Conservation (phyloP, 2,329 filamentous ascomycete species). For the Penicillium sclerotiorum region DNA sequence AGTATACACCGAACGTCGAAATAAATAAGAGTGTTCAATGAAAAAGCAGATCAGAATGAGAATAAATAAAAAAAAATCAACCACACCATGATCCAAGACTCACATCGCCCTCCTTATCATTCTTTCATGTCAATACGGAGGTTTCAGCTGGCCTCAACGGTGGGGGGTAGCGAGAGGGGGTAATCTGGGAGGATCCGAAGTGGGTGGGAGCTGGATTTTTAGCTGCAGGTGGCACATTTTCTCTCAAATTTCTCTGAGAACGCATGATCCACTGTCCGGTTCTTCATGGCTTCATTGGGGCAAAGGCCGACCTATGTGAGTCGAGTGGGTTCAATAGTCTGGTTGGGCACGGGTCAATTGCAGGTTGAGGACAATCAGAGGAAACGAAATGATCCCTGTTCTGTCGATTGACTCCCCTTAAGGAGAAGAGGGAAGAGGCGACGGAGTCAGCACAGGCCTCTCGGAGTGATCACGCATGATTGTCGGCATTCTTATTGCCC, state of each 20-base stretch:
- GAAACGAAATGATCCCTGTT: background rate
- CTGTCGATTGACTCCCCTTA: background rate
- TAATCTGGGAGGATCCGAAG: conserved; percentile 6
- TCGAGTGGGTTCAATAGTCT: background rate
- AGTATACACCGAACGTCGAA: too few species aligned
- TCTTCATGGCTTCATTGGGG: conserved; percentile 9
- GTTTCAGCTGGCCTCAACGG: background rate
- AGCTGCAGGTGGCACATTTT: conserved; percentile 16
- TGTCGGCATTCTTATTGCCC: background rate
- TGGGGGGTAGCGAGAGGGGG: background rate
- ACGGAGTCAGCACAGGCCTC: background rate
- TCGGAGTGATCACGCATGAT: background rate
- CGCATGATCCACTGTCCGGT: conserved; percentile 3
- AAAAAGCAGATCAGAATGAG: too few species aligned
- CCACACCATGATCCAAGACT: too few species aligned
- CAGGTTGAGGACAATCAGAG: background rate
- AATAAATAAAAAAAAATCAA: too few species aligned
- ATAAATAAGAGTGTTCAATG: too few species aligned
- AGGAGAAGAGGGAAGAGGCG: background rate
- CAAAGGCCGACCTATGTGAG: background rate
- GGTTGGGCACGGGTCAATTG: background rate
- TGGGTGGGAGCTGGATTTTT: conserved; percentile 3
- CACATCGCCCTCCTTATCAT: background rate
- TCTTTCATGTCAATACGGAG: background rate
- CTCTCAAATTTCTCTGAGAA: too few species aligned